Evolutionary conservation across 1,284 basidiomycete genomes (phyloP), one percentile per base, ranked within the genome.

Genomic region (Fomitopsis pinicola): DNA sequence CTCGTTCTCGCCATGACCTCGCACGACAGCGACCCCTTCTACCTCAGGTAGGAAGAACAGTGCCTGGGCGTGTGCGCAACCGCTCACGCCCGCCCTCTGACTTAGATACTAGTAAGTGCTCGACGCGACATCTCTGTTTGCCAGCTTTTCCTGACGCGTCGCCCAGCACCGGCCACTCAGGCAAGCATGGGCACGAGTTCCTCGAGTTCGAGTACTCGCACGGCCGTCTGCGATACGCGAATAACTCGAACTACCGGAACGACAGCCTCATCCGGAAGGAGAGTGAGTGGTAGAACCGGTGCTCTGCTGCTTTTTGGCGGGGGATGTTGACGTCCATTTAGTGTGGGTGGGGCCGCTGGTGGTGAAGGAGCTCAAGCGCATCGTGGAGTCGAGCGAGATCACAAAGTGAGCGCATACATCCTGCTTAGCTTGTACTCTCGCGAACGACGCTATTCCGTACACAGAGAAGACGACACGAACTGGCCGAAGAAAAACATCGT

Each of bases 401-500:
- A 92, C 92, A 62, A 97, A 97, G 95, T 97, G 68, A 65, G 86
- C 48, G 28, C 22, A 38, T 42, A 15, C 17, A 42, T 15, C 33
- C n/a, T 38, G n/a, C 14, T 8, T 36, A 40, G n/a, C 8, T 14
- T 26, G 46, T 15, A 19, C 36, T 26, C 22, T 48, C 10, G 12
- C 48, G 22, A 30, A 35, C 45, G 19, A 44, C 2, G 54, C 42
- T 28, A 28, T 57, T 33, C 36, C 50, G 22, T 56, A 35, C 53
- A 35, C 76, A 97, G 95, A 80, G 97, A 99, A 84, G 97, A 99
- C 74, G 97, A 99, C 76, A 85, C 88, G 0, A 91, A 94, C 70
- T 99, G 97, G 97, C 97, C 97, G 5, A 97, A 97, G 80, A 98
- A 97, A 82, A 97, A 98, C 75, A 93, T 97, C 52, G 94, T 97